Evolutionary conservation across 2,329 filamentous ascomycete genomes (phyloP).

Genomic region (Clonostachys chloroleuca): DNA sequence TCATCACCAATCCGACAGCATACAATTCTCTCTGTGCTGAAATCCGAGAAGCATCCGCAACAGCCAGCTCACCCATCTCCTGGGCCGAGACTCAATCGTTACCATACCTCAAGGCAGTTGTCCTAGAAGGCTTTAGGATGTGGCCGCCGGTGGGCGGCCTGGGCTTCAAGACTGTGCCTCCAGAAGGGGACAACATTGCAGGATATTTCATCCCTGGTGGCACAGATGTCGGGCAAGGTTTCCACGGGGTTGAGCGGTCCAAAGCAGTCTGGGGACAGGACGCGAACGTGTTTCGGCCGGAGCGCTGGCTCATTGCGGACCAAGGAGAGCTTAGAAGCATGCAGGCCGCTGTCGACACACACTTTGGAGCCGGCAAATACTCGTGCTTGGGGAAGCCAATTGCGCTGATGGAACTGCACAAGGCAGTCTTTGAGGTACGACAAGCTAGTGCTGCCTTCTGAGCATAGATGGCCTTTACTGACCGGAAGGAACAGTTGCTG

Average conservation of each 20-base stretch:
- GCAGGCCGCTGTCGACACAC: slow-evolving; percentile 28
- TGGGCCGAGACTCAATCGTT: slow-evolving; percentile 43
- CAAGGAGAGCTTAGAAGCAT: slow-evolving; percentile 23
- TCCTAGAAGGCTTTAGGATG: slow-evolving; percentile 52
- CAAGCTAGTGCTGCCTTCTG: neutral
- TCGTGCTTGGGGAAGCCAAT: slow-evolving; percentile 41
- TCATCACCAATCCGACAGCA: slow-evolving; percentile 38
- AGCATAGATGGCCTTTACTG: too few species aligned
- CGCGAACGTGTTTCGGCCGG: slow-evolving; percentile 45
- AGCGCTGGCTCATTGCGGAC: slow-evolving; percentile 43
- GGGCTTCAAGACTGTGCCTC: slow-evolving; percentile 43
- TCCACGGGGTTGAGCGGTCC: slow-evolving; percentile 48
- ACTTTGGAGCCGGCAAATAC: slow-evolving; percentile 40
- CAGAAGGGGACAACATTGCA: slow-evolving; percentile 44
- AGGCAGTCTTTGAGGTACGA: slow-evolving; percentile 39
- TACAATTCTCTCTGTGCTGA: slow-evolving; percentile 34
- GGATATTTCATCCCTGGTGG: slow-evolving; percentile 46
- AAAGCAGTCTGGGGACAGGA: slow-evolving; percentile 43
- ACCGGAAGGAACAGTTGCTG: neutral
- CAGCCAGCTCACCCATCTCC: slow-evolving; percentile 24
- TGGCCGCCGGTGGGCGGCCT: slow-evolving; percentile 45
- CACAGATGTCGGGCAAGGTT: slow-evolving; percentile 47
- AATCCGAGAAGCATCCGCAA: slow-evolving; percentile 32
- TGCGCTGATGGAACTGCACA: slow-evolving; percentile 42
- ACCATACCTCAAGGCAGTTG: slow-evolving; percentile 50